Percentiles rank a stretch among this genome's conserved stretches.
These are phyloP conservation scores for Populus tremula DNA, from an alignment of 345 rosid genomes.

Conservation along the genomic window DNA sequence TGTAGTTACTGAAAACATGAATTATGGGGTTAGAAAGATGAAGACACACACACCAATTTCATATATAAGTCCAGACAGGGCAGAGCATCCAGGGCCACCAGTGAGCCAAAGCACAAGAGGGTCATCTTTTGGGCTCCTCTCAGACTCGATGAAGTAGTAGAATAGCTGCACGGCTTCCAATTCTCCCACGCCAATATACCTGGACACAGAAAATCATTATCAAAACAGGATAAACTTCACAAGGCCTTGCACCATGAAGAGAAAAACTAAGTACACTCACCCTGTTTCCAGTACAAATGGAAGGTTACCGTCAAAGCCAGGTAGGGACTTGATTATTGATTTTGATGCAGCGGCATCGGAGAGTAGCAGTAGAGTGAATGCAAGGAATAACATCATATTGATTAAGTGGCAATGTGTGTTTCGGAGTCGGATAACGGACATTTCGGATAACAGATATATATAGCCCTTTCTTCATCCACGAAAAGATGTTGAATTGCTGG, in stretches of 20 bases:
- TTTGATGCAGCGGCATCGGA: background rate
- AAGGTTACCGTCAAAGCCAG: constrained; percentile 18
- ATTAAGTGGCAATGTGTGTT: background rate
- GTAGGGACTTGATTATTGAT: constrained; percentile 12
- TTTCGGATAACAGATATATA: too few relatives aligned
- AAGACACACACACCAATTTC: constrained; percentile 21
- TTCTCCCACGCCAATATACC: constrained; percentile 30
- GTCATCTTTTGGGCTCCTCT: constrained; percentile 31
- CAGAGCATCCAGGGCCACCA: constrained; percentile 50
- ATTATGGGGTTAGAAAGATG: background rate
- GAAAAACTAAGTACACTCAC: background rate
- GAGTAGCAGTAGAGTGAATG: background rate
- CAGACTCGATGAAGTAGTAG: constrained; percentile 36
- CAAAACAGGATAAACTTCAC: background rate
- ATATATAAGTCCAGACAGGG: constrained; percentile 26
- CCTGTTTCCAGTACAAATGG: constrained; percentile 22
- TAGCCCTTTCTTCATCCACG: too few relatives aligned
- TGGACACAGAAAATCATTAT: background rate
- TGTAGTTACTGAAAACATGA: background rate
- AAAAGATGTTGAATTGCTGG: too few relatives aligned
- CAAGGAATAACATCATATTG: background rate
- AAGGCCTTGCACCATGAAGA: background rate
- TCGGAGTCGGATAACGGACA: background rate
- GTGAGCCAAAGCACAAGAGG: constrained; percentile 37
- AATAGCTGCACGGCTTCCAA: constrained; percentile 24